Evolutionary conservation across 1,139 yeast species (phyloP).

Genomic region (Hyphopichia burtonii): DNA sequence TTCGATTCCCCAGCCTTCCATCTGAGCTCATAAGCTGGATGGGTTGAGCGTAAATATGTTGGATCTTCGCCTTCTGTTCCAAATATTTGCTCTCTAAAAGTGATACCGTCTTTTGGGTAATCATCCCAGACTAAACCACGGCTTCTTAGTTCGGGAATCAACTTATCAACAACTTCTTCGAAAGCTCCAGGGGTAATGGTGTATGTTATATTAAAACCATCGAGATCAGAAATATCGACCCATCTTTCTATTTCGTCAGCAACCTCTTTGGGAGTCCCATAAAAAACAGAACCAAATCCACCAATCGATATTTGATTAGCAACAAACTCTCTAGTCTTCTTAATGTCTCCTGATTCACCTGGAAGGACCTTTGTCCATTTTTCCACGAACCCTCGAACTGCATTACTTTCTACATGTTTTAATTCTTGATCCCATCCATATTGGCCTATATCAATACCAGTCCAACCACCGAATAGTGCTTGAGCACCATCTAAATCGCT

Average conservation of each 20-base stretch:
- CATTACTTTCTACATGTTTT: slow-evolving; percentile 26
- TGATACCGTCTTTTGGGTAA: slow-evolving; percentile 22
- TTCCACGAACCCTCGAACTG: slow-evolving; percentile 27
- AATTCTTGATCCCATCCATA: slow-evolving; percentile 29
- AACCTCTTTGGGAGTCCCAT: slow-evolving; percentile 22
- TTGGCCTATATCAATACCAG: slow-evolving; percentile 33
- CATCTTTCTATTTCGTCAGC: slow-evolving; percentile 30
- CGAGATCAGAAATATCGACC: slow-evolving; percentile 29
- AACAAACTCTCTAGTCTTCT: slow-evolving; percentile 24
- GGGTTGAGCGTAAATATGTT: slow-evolving; percentile 20
- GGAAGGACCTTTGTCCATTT: slow-evolving; percentile 32
- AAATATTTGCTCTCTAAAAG: slow-evolving; percentile 26
- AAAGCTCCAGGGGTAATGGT: slow-evolving; percentile 26
- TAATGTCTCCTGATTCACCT: slow-evolving; percentile 22
- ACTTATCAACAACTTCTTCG: slow-evolving; percentile 26
- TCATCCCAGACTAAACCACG: slow-evolving; percentile 29
- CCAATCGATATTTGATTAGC: slow-evolving; percentile 29
- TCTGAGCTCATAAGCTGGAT: slow-evolving; percentile 39
- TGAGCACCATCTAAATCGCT: slow-evolving; percentile 42
- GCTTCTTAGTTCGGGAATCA: slow-evolving; percentile 25
- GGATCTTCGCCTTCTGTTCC: slow-evolving; percentile 24
- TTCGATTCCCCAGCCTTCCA: slow-evolving; percentile 39
- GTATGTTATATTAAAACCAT: slow-evolving; percentile 30
- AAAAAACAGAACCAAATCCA: slow-evolving; percentile 27
- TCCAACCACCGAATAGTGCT: slow-evolving; percentile 38